Conservation (phyloP, 73 alveolate species). For the Tetrahymena elliotti region DNA sequence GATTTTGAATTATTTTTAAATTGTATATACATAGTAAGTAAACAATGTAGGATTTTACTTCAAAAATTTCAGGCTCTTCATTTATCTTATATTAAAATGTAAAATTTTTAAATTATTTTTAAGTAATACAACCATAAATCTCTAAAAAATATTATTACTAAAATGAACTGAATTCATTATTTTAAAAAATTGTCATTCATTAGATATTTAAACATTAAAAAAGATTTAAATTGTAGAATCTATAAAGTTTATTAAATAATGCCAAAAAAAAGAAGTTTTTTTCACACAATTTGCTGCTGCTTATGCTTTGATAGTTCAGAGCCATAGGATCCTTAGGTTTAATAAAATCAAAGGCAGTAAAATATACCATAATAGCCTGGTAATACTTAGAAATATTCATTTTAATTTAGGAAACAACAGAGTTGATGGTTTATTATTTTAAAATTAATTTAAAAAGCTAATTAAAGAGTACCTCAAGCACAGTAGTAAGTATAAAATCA, state of each 20-base stretch:
- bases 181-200: neutral
- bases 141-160: neutral
- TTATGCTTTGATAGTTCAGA: neutral
- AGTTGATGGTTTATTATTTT: neutral
- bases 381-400: neutral
- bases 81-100: too few species aligned
- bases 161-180: neutral
- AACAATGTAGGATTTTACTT: too few species aligned
- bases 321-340: neutral
- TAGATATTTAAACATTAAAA: neutral
- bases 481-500: neutral
- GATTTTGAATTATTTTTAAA: too few species aligned
- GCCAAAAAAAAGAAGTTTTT: neutral
- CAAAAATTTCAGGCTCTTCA: too few species aligned
- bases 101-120: too few species aligned
- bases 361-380: neutral
- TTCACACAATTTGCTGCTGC: neutral
- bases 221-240: neutral
- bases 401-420: neutral
- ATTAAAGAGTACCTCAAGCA: neutral
- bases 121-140: neutral
- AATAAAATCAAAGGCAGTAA: neutral
- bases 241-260: neutral
- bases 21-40: too few species aligned
- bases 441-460: neutral